Evolutionary conservation across 75 land plant genomes (phyloP).

Genomic region (Ceratopteris richardii): DNA sequence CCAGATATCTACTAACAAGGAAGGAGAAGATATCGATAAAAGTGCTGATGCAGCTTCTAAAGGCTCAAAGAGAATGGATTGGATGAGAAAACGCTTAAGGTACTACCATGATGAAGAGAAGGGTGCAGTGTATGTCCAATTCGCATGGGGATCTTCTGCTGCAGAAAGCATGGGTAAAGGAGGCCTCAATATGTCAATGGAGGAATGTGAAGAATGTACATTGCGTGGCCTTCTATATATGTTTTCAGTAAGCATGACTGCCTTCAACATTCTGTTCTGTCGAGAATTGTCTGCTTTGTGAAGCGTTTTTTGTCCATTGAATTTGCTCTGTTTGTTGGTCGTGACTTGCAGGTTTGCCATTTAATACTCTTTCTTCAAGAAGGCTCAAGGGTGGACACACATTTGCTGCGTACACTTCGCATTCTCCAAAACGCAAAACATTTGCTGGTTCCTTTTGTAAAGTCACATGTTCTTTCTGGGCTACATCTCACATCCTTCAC

Average conservation of each 20-base stretch:
- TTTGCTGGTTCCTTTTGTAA: constrained; percentile 59
- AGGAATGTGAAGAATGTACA: constrained; percentile 33
- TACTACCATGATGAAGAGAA: constrained; percentile 66
- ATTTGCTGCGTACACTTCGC: constrained; percentile 63
- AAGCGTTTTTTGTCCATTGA: background rate
- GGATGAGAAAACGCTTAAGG: constrained; percentile 41
- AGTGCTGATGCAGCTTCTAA: background rate
- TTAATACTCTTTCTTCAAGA: constrained; percentile 70
- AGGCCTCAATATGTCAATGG: constrained; percentile 17
- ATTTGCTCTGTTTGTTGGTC: background rate
- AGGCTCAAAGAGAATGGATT: constrained; percentile 5
- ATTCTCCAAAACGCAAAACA: constrained; percentile 87
- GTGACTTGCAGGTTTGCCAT: constrained; percentile 84
- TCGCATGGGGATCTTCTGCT: constrained; percentile 30
- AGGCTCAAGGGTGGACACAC: constrained; percentile 67
- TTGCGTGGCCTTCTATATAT: constrained; percentile 50
- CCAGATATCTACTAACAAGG: too few relatives aligned
- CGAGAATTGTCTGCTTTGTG: background rate
- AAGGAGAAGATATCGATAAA: too few relatives aligned
- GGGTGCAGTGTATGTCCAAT: constrained; percentile 66
- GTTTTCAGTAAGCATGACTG: constrained; percentile 52
- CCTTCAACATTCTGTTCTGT: constrained; percentile 6
- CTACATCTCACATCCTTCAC: constrained; percentile 25
- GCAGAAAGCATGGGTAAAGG: constrained; percentile 8
- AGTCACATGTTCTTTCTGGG: constrained; percentile 46